Percentiles rank a stretch among this genome's conserved stretches.
These are phyloP conservation scores for Phytopythium aichiense DNA, from an alignment of 352 stramenopile genomes.

Conservation along the genomic window DNA sequence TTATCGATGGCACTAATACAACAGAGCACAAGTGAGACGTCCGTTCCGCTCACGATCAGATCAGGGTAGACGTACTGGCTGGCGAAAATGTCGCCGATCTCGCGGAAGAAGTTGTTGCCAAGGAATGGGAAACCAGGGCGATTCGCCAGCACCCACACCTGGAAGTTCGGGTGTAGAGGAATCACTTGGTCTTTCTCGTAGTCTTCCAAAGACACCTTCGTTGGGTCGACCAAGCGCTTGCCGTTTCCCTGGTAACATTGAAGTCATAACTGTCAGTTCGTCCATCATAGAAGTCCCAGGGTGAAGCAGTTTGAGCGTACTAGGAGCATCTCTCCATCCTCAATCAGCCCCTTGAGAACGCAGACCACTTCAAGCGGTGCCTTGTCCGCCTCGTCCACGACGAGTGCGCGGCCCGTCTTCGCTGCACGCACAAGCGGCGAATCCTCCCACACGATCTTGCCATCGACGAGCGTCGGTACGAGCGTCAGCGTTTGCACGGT, in stretches of 20 bases:
- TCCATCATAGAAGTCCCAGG: not conserved
- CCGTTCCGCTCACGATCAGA: not conserved
- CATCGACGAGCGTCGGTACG: conserved; percentile 84
- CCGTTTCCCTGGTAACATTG: conserved; percentile 65
- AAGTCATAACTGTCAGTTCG: not conserved
- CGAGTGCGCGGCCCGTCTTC: conserved; percentile 87
- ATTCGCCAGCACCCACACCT: conserved; percentile 94
- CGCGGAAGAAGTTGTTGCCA: conserved; percentile 95
- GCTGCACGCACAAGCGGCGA: conserved; percentile 93
- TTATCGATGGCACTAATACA: conserved; percentile 77
- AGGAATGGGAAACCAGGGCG: conserved; percentile 95
- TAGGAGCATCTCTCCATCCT: conserved; percentile 95
- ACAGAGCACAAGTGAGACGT: conserved; percentile 2
- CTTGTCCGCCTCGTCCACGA: conserved; percentile 97
- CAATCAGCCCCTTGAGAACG: conserved; percentile 94
- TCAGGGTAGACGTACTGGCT: conserved; percentile 58
- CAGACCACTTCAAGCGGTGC: conserved; percentile 94
- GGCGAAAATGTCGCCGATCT: conserved; percentile 94
- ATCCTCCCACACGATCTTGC: conserved; percentile 90
- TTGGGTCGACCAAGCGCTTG: conserved; percentile 72
- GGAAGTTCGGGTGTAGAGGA: conserved; percentile 90
- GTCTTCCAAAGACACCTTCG: conserved; percentile 58
- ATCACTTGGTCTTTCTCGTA: conserved; percentile 81
- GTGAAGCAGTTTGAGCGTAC: conserved; percentile 15
- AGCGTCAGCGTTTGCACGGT: conserved; percentile 93